Evolutionary conservation across 805 yeast genomes (phyloP).

Genomic region (Saccharomycopsis selenospora): DNA sequence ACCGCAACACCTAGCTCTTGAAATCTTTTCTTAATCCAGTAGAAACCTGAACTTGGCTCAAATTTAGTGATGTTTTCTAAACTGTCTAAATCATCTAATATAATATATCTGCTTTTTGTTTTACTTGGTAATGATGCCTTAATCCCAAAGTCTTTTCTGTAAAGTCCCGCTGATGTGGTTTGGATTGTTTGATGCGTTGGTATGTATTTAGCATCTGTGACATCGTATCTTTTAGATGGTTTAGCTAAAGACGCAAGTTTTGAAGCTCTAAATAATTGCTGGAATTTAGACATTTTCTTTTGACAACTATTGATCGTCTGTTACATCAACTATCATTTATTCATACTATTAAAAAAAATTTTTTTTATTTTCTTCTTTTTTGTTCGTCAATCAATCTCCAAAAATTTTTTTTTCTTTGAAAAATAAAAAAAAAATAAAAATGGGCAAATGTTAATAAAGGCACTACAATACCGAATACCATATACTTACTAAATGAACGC

Average conservation of each 20-base stretch:
- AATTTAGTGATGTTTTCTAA: slow-evolving; percentile 62
- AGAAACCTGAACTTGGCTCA: slow-evolving; percentile 53
- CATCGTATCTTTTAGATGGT: slow-evolving; percentile 25
- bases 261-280: slow-evolving; percentile 23
- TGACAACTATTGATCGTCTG: too few species aligned
- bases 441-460: too few species aligned
- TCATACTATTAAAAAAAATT: too few species aligned
- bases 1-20: slow-evolving; percentile 59
- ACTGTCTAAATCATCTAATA: slow-evolving; percentile 61
- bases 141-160: slow-evolving; percentile 68
- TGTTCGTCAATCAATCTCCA: too few species aligned
- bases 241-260: slow-evolving; percentile 31
- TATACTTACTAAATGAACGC: too few species aligned
- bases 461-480: too few species aligned
- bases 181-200: slow-evolving; percentile 73
- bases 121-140: slow-evolving; percentile 63
- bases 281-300: slow-evolving; percentile 8
- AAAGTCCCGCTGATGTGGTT: slow-evolving; percentile 56
- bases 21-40: slow-evolving; percentile 56
- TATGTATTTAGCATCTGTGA: slow-evolving; percentile 25
- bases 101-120: slow-evolving; percentile 50
- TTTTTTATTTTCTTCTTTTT: too few species aligned
- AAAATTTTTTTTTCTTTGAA: too few species aligned
- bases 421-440: too few species aligned
- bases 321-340: too few species aligned